phyloP scores from a whole-genome alignment of 2,329 filamentous ascomycete genomes.

The Westerdykella aurantiaca region DNA sequence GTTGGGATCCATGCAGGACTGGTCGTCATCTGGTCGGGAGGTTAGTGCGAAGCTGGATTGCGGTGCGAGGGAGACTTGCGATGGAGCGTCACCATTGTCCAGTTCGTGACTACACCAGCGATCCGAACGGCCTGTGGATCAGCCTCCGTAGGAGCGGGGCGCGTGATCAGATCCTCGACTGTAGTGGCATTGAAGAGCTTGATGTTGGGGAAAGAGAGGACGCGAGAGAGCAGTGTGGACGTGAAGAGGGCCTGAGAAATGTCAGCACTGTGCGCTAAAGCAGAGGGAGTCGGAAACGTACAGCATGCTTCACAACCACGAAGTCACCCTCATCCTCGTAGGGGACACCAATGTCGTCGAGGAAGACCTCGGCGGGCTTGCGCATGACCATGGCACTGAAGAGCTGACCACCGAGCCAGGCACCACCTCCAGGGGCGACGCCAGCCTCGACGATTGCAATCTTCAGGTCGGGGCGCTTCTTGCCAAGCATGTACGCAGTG shows the following conservation, averaged over 20 bases:
- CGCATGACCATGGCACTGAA: constrained; percentile 96
- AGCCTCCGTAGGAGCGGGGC: constrained; percentile 44
- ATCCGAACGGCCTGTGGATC: constrained; percentile 58
- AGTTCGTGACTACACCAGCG: constrained; percentile 90
- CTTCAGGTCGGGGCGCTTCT: constrained; percentile 79
- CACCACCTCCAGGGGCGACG: constrained; percentile 77
- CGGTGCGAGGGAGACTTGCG: neutral
- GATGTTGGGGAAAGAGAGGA: constrained; percentile 79
- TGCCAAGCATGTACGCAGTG: constrained; percentile 77
- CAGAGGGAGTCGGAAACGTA: constrained; percentile 3
- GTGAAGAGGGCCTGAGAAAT: constrained; percentile 67
- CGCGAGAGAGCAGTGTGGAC: constrained; percentile 75
- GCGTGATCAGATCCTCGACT: constrained; percentile 89
- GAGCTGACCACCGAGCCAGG: constrained; percentile 89
- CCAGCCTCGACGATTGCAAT: constrained; percentile 87
- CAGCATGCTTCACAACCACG: constrained; percentile 87
- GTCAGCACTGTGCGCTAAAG: neutral
- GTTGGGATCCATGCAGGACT: constrained; percentile 95
- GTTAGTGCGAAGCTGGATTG: constrained; percentile 49
- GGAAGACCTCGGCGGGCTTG: constrained; percentile 81
- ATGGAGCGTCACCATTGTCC: constrained; percentile 76
- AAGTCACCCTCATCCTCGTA: constrained; percentile 86
- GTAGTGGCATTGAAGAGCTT: constrained; percentile 95
- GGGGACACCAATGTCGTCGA: constrained; percentile 72
- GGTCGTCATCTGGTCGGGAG: constrained; percentile 53